Evolutionary conservation across 352 stramenopile genomes (phyloP).

Genomic region (Phytophthora multivora): DNA sequence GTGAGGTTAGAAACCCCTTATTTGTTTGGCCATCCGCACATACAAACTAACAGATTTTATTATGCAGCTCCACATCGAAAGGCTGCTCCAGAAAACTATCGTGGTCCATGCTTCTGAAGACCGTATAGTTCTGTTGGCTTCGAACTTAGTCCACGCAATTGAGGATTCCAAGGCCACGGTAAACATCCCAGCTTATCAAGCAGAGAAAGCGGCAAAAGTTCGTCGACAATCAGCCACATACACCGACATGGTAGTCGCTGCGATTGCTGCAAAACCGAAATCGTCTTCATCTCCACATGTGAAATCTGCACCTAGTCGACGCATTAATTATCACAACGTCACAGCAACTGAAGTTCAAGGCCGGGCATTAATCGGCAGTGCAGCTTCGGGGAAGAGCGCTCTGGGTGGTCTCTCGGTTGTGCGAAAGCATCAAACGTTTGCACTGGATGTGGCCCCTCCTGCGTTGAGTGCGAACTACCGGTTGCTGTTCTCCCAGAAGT

Average conservation of each 20-base stretch:
- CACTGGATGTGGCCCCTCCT: conserved; percentile 16
- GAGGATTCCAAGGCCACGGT: conserved; percentile 41
- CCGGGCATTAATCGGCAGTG: conserved; percentile 4
- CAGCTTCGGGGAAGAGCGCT: not conserved
- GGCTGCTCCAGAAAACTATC: conserved; percentile 51
- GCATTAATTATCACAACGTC: not conserved
- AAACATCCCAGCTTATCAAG: conserved; percentile 46
- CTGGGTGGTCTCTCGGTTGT: conserved; percentile 23
- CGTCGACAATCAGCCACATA: conserved; percentile 42
- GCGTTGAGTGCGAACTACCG: conserved; percentile 24
- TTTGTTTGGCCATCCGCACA: not conserved
- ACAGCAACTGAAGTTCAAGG: conserved; percentile 1
- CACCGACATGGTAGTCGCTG: conserved; percentile 33
- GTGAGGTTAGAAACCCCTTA: conserved; percentile 33
- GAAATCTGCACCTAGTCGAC: not conserved
- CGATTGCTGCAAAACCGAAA: conserved; percentile 23
- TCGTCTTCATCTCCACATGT: not conserved
- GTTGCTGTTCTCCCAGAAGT: conserved; percentile 20
- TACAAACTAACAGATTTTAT: not conserved
- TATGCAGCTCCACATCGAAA: conserved; percentile 25
- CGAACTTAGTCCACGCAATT: conserved; percentile 48
- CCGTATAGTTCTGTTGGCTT: conserved; percentile 44
- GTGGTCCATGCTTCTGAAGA: conserved; percentile 52
- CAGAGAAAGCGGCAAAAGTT: conserved; percentile 36
- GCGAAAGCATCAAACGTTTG: conserved; percentile 27